Evolutionary conservation across 2,329 filamentous ascomycete genomes (phyloP).

Genomic region (Xylariaceae sp.): DNA sequence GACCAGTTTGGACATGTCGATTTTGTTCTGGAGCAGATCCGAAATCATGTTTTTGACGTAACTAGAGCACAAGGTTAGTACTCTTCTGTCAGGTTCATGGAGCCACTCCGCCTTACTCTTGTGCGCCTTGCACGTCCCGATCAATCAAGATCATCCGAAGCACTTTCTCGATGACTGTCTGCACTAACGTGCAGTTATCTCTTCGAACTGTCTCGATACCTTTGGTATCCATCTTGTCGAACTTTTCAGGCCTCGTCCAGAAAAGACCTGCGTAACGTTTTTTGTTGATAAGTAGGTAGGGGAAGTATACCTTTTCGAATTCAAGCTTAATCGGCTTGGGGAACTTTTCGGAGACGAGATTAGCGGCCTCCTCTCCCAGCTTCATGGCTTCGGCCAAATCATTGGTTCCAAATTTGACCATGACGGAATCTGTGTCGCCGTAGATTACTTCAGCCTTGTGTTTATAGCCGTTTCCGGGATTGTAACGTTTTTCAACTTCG

Average conservation of each 20-base stretch:
- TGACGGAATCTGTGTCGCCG: slow-evolving; percentile 98
- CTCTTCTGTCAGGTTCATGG: not conserved
- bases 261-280: slow-evolving; percentile 98
- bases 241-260: slow-evolving; percentile 92
- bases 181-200: slow-evolving; percentile 93
- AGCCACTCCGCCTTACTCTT: slow-evolving; percentile 69
- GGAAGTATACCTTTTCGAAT: slow-evolving; percentile 98
- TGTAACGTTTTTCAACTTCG: slow-evolving; percentile 90
- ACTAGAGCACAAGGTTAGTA: slow-evolving; percentile 50
- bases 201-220: slow-evolving; percentile 97
- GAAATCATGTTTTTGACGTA: slow-evolving; percentile 97
- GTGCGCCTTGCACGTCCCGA: slow-evolving; percentile 81
- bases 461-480: slow-evolving; percentile 87
- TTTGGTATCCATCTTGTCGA: slow-evolving; percentile 99
- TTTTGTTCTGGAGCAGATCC: slow-evolving; percentile 91
- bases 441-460: slow-evolving; percentile 98
- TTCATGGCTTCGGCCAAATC: slow-evolving; percentile 90
- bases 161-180: slow-evolving; percentile 96
- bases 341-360: slow-evolving; percentile 87
- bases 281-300: slow-evolving; percentile 98
- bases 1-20: slow-evolving; percentile 98
- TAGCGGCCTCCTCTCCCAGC: slow-evolving; percentile 87
- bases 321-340: slow-evolving; percentile 97
- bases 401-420: slow-evolving; percentile 95
- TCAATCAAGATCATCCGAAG: slow-evolving; percentile 95